Conservation (phyloP, 2,329 filamentous ascomycete species). For the Sporothrix humicola region DNA sequence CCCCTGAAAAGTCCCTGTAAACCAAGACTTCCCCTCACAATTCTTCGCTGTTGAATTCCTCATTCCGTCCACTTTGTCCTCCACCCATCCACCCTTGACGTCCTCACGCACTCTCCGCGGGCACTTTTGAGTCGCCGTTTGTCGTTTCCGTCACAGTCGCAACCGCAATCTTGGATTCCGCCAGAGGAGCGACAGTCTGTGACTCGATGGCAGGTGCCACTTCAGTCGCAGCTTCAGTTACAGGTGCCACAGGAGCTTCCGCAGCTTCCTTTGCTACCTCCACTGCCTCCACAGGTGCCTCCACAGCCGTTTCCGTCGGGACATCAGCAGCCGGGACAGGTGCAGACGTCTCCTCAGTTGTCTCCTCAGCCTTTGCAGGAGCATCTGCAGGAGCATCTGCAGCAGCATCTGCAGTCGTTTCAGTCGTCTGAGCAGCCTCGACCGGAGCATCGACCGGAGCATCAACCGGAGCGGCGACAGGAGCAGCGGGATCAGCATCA, state of each 20-base stretch:
- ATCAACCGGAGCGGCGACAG: not conserved
- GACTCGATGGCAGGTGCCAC: not conserved
- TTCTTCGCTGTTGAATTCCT: no score
- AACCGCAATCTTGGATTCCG: no score
- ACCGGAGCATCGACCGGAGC: not conserved
- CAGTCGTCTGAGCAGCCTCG: not conserved
- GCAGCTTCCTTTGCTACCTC: not conserved
- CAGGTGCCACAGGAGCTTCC: not conserved
- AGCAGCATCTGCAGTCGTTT: no score
- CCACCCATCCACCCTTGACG: no score
- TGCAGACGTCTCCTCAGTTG: not conserved
- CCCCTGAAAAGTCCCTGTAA: no score
- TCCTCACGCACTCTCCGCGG: conserved; percentile 1
- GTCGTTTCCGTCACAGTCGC: not conserved
- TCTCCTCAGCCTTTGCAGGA: no score
- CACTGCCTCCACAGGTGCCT: not conserved
- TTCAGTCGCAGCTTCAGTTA: not conserved
- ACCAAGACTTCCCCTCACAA: not conserved
- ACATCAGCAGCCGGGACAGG: not conserved
- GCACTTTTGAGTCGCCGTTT: conserved; percentile 12
- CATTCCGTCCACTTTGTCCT: no score
- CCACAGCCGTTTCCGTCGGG: not conserved
- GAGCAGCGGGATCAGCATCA: not conserved
- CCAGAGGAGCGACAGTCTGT: no score
- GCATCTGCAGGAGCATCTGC: no score